These are phyloP conservation scores for Aegilops longissima DNA, from an alignment of 176 grass and related monocot species.

Conservation along the genomic window DNA sequence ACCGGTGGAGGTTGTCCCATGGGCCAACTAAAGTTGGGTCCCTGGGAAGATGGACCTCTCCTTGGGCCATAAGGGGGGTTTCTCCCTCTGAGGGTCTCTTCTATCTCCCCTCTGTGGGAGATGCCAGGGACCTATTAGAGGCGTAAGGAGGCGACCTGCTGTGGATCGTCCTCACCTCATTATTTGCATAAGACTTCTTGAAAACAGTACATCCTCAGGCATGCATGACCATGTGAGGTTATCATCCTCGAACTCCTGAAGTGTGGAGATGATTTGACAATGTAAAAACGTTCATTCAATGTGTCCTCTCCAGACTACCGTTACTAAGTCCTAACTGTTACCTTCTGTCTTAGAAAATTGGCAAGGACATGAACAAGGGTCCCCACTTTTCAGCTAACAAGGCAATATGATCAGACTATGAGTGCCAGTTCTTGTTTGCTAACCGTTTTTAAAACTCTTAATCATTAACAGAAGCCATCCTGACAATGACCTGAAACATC, in stretches of 20 bases:
- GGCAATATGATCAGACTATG: background rate
- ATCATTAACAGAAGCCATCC: background rate
- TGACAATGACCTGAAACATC: background rate
- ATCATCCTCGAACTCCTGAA: background rate
- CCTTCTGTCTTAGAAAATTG: background rate
- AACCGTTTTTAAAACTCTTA: background rate
- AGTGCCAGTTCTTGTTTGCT: background rate
- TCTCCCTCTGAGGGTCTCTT: background rate
- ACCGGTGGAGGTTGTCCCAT: background rate
- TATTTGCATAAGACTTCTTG: background rate
- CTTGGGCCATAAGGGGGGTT: background rate
- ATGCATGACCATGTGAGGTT: background rate
- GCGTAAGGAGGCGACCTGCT: background rate
- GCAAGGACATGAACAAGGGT: background rate
- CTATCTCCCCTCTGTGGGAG: background rate
- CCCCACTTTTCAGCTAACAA: background rate
- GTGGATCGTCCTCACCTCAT: background rate
- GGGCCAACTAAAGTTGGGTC: background rate
- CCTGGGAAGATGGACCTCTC: background rate
- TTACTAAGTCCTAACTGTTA: background rate
- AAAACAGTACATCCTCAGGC: background rate
- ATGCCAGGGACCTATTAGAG: background rate
- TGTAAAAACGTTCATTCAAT: background rate
- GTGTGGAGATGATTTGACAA: slow-evolving; percentile 2
- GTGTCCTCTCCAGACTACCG: background rate